Evolutionary conservation across 345 rosid genomes (phyloP).

Genomic region (Eutrema japonicum): DNA sequence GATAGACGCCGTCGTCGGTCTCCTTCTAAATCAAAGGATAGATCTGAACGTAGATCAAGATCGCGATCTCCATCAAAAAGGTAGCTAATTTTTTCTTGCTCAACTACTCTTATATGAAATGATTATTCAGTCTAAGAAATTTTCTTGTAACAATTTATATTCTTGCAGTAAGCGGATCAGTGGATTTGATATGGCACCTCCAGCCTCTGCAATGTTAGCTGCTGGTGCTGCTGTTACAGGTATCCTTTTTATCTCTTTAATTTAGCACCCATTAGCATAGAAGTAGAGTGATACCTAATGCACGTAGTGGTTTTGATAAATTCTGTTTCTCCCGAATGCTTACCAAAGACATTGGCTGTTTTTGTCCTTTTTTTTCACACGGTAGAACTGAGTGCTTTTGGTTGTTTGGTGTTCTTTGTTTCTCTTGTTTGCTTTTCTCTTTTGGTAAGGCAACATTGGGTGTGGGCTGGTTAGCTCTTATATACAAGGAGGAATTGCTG

Average conservation of each 20-base stretch:
- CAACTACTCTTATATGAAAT: constrained; percentile 18
- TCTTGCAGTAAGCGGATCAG: constrained; percentile 75
- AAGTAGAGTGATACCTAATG: constrained; percentile 55
- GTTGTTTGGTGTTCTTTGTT: constrained; percentile 65
- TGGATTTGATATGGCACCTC: constrained; percentile 93
- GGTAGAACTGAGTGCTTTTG: constrained; percentile 72
- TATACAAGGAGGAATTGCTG: constrained; percentile 75
- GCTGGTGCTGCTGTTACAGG: constrained; percentile 63
- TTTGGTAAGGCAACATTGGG: constrained; percentile 85
- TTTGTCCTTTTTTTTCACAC: constrained; percentile 47
- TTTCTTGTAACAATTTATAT: constrained; percentile 35
- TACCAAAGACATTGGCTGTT: constrained; percentile 32
- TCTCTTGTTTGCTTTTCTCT: constrained; percentile 77
- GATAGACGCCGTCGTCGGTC: constrained; percentile 60
- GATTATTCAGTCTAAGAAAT: background rate
- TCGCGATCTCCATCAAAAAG: constrained; percentile 81
- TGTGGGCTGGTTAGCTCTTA: constrained; percentile 83
- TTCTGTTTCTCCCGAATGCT: background rate
- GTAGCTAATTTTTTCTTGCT: constrained; percentile 51
- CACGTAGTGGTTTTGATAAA: constrained; percentile 63
- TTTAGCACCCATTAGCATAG: constrained; percentile 47
- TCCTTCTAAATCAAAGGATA: constrained; percentile 60
- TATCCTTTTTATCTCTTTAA: constrained; percentile 35
- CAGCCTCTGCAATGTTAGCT: constrained; percentile 75
- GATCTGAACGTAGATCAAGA: constrained; percentile 68